Conservation (phyloP, 2,329 filamentous ascomycete genomes). For the Curvularia hawaiiensis region DNA sequence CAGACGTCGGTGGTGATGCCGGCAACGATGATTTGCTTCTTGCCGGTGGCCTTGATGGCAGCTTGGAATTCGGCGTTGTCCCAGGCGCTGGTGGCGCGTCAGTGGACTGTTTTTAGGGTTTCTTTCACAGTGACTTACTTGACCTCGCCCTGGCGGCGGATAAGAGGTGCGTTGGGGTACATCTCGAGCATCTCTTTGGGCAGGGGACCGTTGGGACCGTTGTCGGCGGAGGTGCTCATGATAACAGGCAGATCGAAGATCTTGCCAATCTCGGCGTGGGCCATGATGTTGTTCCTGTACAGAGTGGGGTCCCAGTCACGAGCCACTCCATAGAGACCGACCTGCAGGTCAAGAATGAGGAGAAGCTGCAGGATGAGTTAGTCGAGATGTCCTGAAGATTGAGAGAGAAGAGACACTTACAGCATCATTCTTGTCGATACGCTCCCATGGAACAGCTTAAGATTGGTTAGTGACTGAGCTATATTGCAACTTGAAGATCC, state of each 20-base stretch:
- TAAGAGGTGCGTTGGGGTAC: conserved; percentile 69
- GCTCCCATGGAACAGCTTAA: conserved; percentile 48
- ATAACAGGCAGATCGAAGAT: conserved; percentile 72
- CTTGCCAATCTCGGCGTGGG: conserved; percentile 68
- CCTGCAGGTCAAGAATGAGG: conserved; percentile 64
- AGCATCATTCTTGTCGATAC: conserved; percentile 50
- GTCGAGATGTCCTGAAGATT: neutral
- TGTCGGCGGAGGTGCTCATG: conserved; percentile 71
- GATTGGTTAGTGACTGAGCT: conserved; percentile 21
- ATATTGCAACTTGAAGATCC: neutral
- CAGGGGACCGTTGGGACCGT: conserved; percentile 72
- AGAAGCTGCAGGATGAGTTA: conserved; percentile 50
- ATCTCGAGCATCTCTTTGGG: conserved; percentile 71
- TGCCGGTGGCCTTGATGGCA: conserved; percentile 68
- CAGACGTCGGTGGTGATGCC: conserved; percentile 79
- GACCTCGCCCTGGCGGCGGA: conserved; percentile 73
- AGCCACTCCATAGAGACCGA: conserved; percentile 63
- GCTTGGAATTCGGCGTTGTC: conserved; percentile 72
- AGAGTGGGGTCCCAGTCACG: conserved; percentile 70
- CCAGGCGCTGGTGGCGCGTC: conserved; percentile 60
- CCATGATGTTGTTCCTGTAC: conserved; percentile 70
- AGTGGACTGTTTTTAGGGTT: neutral
- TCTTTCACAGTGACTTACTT: too few relatives aligned
- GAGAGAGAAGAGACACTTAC: conserved; percentile 21
- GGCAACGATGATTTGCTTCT: conserved; percentile 72